Evolutionary conservation across 371 early-diverging fungal species (phyloP).

Genomic region (Zopfochytrium polystomum): DNA sequence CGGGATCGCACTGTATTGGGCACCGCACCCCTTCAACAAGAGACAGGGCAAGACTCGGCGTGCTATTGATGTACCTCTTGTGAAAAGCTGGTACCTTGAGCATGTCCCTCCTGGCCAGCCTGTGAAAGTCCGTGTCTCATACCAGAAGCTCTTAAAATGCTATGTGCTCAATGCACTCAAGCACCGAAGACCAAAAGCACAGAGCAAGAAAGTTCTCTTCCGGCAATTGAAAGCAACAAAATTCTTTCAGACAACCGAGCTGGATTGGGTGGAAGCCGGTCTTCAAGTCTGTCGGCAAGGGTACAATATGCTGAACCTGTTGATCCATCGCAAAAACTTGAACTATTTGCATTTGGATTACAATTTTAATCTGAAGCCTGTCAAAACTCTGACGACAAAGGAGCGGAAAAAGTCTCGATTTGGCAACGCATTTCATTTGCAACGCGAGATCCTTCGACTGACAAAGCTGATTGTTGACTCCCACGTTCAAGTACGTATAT

Average conservation of each 20-base stretch:
- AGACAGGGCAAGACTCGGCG: conserved; percentile 89
- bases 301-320: conserved; percentile 96
- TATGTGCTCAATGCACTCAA: conserved; percentile 88
- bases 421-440: conserved; percentile 95
- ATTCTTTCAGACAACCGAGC: conserved; percentile 96
- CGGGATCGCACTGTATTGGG: conserved; percentile 94
- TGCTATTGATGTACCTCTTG: conserved; percentile 91
- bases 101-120: conserved; percentile 91
- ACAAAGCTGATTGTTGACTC: conserved; percentile 97
- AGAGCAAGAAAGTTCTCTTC: conserved; percentile 91
- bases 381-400: conserved; percentile 98
- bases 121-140: conserved; percentile 96
- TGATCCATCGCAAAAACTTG: conserved; percentile 96
- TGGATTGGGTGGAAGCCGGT: conserved; percentile 99
- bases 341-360: conserved; percentile 97
- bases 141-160: conserved; percentile 88
- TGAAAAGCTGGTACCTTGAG: conserved; percentile 97
- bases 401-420: conserved; percentile 99
- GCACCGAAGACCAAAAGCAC: conserved; percentile 80
- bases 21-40: conserved; percentile 95
- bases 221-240: conserved; percentile 92
- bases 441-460: conserved; percentile 94
- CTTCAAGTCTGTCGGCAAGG: conserved; percentile 97
- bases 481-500: conserved; percentile 71
- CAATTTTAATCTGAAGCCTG: conserved; percentile 97